phyloP scores from a whole-genome alignment of 345 rosid genomes.

The Lepidium didymum region DNA sequence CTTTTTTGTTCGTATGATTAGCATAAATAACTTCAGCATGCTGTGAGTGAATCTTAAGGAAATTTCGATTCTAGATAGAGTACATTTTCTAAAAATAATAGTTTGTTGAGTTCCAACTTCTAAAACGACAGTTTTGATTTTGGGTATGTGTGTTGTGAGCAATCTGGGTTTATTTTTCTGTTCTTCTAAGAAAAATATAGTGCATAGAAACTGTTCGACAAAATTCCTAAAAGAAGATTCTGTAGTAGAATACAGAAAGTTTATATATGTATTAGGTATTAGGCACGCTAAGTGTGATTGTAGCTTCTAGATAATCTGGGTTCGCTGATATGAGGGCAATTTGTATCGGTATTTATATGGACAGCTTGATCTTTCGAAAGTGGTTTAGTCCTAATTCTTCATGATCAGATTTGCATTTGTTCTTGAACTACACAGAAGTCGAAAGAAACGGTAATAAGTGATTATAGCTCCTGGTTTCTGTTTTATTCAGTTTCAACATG shows the following conservation, averaged over 20 bases:
- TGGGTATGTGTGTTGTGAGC: neutral
- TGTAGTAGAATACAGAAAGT: neutral
- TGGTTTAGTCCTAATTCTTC: neutral
- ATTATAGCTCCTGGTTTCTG: no score
- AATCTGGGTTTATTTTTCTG: neutral
- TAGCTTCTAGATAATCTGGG: neutral
- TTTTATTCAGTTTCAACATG: no score
- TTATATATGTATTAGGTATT: neutral
- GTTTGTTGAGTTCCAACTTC: neutral
- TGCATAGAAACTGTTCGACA: neutral
- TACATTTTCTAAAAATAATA: neutral
- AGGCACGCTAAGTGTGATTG: neutral
- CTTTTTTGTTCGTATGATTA: neutral
- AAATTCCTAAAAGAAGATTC: neutral
- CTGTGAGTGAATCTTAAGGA: neutral
- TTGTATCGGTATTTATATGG: neutral
- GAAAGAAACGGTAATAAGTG: neutral
- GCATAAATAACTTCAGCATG: neutral
- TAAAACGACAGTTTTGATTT: neutral
- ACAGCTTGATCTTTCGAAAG: neutral
- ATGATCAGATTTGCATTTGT: neutral
- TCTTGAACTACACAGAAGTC: neutral
- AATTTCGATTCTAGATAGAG: neutral
- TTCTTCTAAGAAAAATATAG: neutral
- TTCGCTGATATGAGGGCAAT: neutral